Evolutionary conservation across 148 eudicot species (phyloP).

Genomic region (Rhododendron williamsianum): DNA sequence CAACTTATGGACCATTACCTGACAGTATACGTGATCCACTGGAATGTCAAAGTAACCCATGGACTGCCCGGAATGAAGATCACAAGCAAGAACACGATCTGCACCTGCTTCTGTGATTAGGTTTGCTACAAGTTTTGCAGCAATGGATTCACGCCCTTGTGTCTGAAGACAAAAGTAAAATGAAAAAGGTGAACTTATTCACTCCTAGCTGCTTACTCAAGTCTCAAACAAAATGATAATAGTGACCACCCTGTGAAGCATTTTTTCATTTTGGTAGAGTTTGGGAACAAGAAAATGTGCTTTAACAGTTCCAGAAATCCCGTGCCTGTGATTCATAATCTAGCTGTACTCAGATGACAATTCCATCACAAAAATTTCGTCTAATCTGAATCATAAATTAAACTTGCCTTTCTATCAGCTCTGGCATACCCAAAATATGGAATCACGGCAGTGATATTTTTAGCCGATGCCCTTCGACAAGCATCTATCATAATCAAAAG

Average conservation of each 20-base stretch:
- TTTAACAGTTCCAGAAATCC: conserved; percentile 1
- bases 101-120: conserved; percentile 90
- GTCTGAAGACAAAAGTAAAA: conserved; percentile 45
- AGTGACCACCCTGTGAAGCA: not conserved
- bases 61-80: conserved; percentile 95
- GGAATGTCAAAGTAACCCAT: conserved; percentile 98
- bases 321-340: not conserved
- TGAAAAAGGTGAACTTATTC: not conserved
- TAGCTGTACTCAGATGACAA: not conserved
- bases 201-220: not conserved
- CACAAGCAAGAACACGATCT: conserved; percentile 90
- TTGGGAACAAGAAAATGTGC: not conserved
- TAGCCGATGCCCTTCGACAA: conserved; percentile 94
- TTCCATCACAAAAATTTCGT: not conserved
- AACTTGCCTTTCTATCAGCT: conserved; percentile 87
- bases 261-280: not conserved
- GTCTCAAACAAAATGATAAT: not conserved
- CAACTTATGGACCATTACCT: conserved; percentile 35
- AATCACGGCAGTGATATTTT: conserved; percentile 88
- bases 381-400: not conserved
- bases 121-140: conserved; percentile 92
- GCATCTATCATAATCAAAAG: conserved; percentile 93
- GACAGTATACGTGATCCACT: conserved; percentile 90
- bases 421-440: conserved; percentile 98
- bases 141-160: conserved; percentile 95